phyloP scores from a whole-genome alignment of 2,329 filamentous ascomycete genomes.

The Aspergillus oerlinghausenensis region DNA sequence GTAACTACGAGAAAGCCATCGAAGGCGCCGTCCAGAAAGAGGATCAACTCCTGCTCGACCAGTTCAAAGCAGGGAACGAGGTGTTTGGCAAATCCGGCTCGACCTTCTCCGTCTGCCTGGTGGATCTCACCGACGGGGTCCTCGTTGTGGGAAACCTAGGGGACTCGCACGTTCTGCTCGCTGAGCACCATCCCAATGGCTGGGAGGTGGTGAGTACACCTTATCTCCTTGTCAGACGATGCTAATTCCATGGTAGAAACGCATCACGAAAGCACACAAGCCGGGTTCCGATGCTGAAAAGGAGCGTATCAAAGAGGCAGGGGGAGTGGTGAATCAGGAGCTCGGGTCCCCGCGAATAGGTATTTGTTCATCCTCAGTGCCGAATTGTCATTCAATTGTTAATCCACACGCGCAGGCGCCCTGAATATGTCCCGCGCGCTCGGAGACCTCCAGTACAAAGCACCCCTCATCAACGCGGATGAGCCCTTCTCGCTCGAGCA shows the following conservation, averaged over 20 bases:
- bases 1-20: background rate
- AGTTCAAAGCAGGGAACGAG: background rate
- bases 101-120: background rate
- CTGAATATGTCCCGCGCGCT: constrained; percentile 11
- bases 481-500: background rate
- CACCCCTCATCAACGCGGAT: constrained; percentile 2
- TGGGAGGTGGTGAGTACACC: background rate
- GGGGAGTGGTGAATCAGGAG: constrained; percentile 1
- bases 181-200: background rate
- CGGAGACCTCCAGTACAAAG: constrained; percentile 10
- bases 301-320: constrained; percentile 5
- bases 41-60: background rate
- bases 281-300: constrained; percentile 1
- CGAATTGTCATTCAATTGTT: background rate
- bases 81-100: background rate
- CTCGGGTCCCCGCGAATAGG: constrained; percentile 5
- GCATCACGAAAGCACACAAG: constrained; percentile 6
- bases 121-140: background rate
- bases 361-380: background rate
- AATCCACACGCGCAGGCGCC: background rate
- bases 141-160: background rate
- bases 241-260: background rate
- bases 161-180: constrained; percentile 1
- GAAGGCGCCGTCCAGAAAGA: background rate
- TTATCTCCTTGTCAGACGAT: no score